These are phyloP conservation scores for Tulasnella sp. DNA, from an alignment of 768 basidiomycete genomes.

Conservation along the genomic window DNA sequence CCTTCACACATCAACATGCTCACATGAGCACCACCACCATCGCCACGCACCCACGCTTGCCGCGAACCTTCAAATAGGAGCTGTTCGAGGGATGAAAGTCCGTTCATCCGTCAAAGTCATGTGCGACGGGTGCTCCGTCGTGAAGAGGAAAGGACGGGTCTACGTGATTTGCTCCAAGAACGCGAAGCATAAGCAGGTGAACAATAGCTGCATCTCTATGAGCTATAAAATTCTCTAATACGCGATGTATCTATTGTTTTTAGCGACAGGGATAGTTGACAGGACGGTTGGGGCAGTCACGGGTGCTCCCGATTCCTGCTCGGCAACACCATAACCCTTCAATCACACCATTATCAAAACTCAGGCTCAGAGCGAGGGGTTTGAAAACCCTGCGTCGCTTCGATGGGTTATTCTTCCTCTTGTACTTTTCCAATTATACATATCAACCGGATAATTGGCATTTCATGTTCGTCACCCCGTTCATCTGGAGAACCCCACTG, in stretches of 20 bases:
- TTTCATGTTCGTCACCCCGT: background rate
- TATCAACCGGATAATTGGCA: background rate
- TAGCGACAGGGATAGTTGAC: constrained; percentile 7
- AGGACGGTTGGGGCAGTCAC: background rate
- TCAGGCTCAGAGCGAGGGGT: background rate
- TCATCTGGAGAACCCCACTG: background rate
- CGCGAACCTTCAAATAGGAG: background rate
- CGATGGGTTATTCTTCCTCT: background rate
- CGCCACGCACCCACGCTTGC: background rate
- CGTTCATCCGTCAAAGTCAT: constrained; percentile 87
- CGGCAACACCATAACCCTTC: too few relatives aligned
- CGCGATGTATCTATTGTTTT: background rate
- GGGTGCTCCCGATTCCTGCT: too few relatives aligned
- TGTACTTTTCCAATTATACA: background rate
- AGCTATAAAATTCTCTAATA: background rate
- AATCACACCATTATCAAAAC: background rate
- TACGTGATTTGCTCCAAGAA: constrained; percentile 91
- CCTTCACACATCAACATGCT: background rate
- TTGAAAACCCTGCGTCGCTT: background rate
- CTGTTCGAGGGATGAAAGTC: constrained; percentile 77
- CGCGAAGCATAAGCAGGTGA: constrained; percentile 94
- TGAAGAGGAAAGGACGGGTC: constrained; percentile 80
- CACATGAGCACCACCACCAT: background rate
- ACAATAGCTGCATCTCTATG: constrained; percentile 23
- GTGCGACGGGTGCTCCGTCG: constrained; percentile 89